Percentiles rank a stretch among this genome's conserved stretches.
Evolutionary conservation across 805 yeast genomes (phyloP).

Genomic region (Cyberlindnera lachancei): DNA sequence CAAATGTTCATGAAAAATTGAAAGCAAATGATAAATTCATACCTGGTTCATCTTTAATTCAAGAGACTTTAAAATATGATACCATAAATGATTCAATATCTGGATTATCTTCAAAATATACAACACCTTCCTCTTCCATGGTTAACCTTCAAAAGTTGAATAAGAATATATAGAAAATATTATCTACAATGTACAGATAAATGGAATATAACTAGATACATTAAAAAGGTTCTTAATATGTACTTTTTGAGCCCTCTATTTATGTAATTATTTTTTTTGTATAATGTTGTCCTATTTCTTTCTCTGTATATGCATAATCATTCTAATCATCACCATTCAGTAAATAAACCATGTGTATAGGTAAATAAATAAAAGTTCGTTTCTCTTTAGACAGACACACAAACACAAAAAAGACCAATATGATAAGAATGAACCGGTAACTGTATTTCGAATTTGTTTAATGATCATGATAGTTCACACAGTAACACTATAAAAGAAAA

Average conservation of each 20-base stretch:
- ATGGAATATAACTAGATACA: slow-evolving; percentile 4
- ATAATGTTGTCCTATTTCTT: not conserved
- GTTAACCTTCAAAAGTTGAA: not conserved
- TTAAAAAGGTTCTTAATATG: slow-evolving; percentile 4
- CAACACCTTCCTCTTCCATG: slow-evolving; percentile 2
- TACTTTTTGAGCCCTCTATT: slow-evolving; percentile 1
- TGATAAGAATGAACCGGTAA: no score
- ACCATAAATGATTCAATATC: slow-evolving; percentile 1
- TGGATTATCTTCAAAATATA: slow-evolving; percentile 1
- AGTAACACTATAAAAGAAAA: no score
- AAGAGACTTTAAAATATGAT: slow-evolving; percentile 1
- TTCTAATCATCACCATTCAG: no score
- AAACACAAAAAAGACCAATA: no score
- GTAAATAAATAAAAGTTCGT: no score
- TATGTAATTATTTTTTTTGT: not conserved
- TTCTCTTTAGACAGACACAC: no score
- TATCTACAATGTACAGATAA: no score
- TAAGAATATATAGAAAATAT: no score
- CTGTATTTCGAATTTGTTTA: no score
- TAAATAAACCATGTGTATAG: not conserved
- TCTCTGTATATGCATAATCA: no score
- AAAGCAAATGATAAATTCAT: slow-evolving; percentile 1
- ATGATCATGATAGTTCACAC: no score
- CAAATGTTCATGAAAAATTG: slow-evolving; percentile 1
- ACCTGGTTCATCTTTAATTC: not conserved